A percentile compares a stretch with the other conserved stretches of the same genome.
Evolutionary conservation across 345 rosid species (phyloP).

Genomic region (Fremontodendron californicum): DNA sequence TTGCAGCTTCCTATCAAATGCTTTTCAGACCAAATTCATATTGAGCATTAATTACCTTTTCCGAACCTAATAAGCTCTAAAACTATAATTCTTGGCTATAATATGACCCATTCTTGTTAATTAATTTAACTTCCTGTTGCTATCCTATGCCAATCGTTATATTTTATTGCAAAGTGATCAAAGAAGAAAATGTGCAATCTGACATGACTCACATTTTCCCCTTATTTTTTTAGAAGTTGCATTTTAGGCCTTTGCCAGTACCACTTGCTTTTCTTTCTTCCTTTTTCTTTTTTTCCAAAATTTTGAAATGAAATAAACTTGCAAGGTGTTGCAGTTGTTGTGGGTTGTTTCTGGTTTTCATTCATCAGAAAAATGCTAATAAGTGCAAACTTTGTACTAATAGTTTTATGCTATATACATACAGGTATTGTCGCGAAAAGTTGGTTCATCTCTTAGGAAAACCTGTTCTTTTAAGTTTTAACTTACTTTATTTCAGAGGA

Average conservation of each 20-base stretch:
- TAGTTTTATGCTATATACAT: constrained; percentile 13
- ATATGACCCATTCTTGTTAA: background rate
- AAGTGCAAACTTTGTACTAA: background rate
- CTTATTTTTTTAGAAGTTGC: background rate
- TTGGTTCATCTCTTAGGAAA: constrained; percentile 44
- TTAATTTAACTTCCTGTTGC: background rate
- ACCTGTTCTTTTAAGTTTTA: constrained; percentile 31
- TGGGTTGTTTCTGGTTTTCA: background rate
- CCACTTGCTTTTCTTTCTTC: background rate
- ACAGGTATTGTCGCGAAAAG: constrained; percentile 55
- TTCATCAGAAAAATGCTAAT: background rate
- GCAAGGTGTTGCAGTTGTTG: background rate
- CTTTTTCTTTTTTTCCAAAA: background rate
- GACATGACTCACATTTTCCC: background rate
- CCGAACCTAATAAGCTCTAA: no score
- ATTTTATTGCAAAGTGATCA: background rate
- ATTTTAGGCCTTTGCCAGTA: background rate
- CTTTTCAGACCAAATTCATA: no score
- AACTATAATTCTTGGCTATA: no score
- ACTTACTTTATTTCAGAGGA: constrained; percentile 37
- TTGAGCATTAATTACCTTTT: no score
- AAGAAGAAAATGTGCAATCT: background rate
- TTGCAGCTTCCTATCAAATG: no score
- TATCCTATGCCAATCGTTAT: background rate
- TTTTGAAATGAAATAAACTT: background rate